Evolutionary conservation across 1,139 yeast species (phyloP), one percentile per base, ranked within the genome.

Genomic region (Yamadazyma diospyri): DNA sequence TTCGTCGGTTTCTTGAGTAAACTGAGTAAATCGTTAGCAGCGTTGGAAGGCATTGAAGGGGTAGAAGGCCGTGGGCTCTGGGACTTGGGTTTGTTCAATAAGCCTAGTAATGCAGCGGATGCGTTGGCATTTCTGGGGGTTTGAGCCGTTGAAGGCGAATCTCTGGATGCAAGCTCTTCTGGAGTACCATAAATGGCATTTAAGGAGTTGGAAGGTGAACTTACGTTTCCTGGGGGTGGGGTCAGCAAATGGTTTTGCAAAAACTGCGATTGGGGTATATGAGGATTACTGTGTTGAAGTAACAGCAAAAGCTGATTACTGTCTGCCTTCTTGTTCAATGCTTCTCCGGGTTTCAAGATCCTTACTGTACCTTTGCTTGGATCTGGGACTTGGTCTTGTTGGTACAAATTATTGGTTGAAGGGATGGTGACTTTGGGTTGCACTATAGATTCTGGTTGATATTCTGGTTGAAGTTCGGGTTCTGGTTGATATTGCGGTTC

Each of bases 291-390:
- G 12, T 23, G 27, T 13, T 47, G 44, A 18, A 50, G 41, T 11
- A 50, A 26, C 23, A 41, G 38, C 16, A 51, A 37, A 25, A 51
- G 40, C 24, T 45, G 43, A 25, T 47, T 46, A 6, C 45, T 42
- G 16, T 8, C 20, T 9, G 10, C 30, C 12, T 30, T 8, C 8
- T 19, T 19, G 4, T 39, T 37, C 25, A 59, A 46, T 8, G 51
- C 38, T 38, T 61, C 59, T 3, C 65, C 65, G 7, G 61, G 61
- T 31, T 54, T 59, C 25, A 59, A 48, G 17, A 61, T 44, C 35
- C 57, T 49, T 19, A 59, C 43, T 25, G 43, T 50, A 14, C 47
- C 46, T 37, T 47, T 54, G 4, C 43, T 25, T 4, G 22, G 27
- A 4, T 17, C 23, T 5, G 31, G 27, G 10, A 19, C 12, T n/a